A percentile compares a stretch with the other conserved stretches of the same genome.
Conservation (phyloP, 1,284 basidiomycete species). For the Omphalotus olearius region DNA sequence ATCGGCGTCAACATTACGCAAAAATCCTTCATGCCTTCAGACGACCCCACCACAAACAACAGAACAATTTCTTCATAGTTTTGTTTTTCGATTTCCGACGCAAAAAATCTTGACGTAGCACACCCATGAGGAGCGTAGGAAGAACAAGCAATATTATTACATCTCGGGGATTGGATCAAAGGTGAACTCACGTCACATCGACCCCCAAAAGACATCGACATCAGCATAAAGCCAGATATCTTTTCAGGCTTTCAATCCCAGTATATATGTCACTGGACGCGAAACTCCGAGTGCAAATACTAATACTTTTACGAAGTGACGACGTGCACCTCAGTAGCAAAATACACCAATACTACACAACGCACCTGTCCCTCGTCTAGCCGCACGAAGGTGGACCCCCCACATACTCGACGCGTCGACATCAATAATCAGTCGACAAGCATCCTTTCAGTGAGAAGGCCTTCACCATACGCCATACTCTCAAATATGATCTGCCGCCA, state of each 20-base stretch:
- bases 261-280: neutral
- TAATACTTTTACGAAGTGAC: constrained; percentile 3
- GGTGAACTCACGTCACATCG: constrained; percentile 44
- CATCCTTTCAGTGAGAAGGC: constrained; percentile 73
- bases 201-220: neutral
- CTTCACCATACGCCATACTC: constrained; percentile 84
- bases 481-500: constrained; percentile 92
- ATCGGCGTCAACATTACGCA: too few relatives aligned
- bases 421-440: constrained; percentile 56
- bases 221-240: constrained; percentile 18
- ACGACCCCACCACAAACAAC: too few relatives aligned
- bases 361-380: constrained; percentile 10
- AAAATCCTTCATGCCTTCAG: too few relatives aligned
- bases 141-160: constrained; percentile 35
- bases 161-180: constrained; percentile 36
- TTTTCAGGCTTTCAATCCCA: constrained; percentile 23
- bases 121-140: constrained; percentile 20
- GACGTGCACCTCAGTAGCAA: constrained; percentile 10
- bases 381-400: neutral
- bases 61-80: too few relatives aligned
- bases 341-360: constrained; percentile 10
- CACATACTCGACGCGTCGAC: too few relatives aligned
- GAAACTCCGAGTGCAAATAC: neutral
- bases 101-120: too few relatives aligned
- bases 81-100: too few relatives aligned